Evolutionary conservation across 768 basidiomycete species (phyloP).

Genomic region (Leccinum uliginosum): DNA sequence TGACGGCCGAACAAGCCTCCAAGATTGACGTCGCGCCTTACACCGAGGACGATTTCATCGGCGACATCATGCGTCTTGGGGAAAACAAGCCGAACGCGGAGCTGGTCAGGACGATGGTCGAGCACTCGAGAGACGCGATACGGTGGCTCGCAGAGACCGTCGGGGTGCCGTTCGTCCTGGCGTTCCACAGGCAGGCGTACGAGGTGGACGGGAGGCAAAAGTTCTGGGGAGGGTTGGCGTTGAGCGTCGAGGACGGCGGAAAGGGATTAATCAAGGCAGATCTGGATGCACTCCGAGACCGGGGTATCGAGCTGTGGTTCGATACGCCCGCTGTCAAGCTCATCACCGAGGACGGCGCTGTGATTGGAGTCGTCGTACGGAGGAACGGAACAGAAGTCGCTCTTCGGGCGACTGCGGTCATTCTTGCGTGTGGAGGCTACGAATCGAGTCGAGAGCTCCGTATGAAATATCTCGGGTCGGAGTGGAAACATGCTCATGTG

Average conservation of each 20-base stretch:
- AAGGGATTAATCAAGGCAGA: conserved; percentile 64
- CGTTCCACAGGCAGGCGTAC: conserved; percentile 67
- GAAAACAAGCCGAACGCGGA: conserved; percentile 44
- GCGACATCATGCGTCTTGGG: conserved; percentile 60
- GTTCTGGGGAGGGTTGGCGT: conserved; percentile 69
- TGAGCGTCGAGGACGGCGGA: conserved; percentile 60
- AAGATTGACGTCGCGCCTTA: conserved; percentile 59
- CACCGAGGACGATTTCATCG: conserved; percentile 47
- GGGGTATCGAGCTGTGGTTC: conserved; percentile 56
- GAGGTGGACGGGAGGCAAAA: conserved; percentile 55
- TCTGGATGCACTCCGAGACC: conserved; percentile 42
- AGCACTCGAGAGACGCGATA: conserved; percentile 50
- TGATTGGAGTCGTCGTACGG: conserved; percentile 45
- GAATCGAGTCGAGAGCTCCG: conserved; percentile 55
- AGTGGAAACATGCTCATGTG: conserved; percentile 57
- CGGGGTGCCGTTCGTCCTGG: conserved; percentile 50
- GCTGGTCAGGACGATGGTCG: conserved; percentile 51
- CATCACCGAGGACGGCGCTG: conserved; percentile 30
- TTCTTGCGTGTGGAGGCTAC: conserved; percentile 66
- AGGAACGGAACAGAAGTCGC: conserved; percentile 33
- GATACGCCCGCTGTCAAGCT: conserved; percentile 42
- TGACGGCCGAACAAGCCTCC: conserved; percentile 36
- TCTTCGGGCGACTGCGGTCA: conserved; percentile 42
- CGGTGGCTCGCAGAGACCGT: conserved; percentile 53
- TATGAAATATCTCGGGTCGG: conserved; percentile 49